Evolutionary conservation across 345 rosid species (phyloP).

Genomic region (Cochlearia excelsa): DNA sequence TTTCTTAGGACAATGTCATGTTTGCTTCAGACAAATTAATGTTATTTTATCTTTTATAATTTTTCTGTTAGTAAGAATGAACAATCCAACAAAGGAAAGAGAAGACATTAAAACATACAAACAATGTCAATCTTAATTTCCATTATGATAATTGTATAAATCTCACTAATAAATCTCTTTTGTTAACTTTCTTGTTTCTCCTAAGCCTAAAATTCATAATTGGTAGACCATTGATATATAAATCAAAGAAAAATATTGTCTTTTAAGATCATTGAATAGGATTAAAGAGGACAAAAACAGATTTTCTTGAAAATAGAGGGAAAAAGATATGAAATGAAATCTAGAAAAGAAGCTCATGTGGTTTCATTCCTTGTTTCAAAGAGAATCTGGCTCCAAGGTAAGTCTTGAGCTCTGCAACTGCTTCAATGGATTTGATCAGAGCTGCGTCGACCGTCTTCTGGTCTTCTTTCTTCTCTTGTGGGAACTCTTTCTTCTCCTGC

Average conservation of each 20-base stretch:
- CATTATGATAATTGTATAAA: no score
- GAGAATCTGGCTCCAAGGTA: conserved; percentile 87
- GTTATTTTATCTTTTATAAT: no score
- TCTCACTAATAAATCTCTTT: no score
- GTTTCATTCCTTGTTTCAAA: conserved; percentile 73
- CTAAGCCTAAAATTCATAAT: background rate
- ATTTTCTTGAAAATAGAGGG: conserved; percentile 17
- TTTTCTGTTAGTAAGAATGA: no score
- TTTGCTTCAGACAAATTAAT: no score
- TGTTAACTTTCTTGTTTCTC: no score
- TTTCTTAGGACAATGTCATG: no score
- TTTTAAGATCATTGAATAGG: conserved; percentile 3
- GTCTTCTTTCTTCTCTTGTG: conserved; percentile 77
- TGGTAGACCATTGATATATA: conserved; percentile 20
- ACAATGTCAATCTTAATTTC: no score
- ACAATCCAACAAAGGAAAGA: no score
- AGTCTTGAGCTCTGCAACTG: conserved; percentile 69
- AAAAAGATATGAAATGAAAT: conserved; percentile 14
- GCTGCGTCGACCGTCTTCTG: conserved; percentile 67
- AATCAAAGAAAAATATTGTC: conserved; percentile 17
- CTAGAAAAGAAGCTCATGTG: conserved; percentile 81
- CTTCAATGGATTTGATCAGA: conserved; percentile 61
- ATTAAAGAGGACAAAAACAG: conserved; percentile 20
- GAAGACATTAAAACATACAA: no score
- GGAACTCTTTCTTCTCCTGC: conserved; percentile 64